Conservation (phyloP, 768 basidiomycete species). For the Pleurotus sapidus region DNA sequence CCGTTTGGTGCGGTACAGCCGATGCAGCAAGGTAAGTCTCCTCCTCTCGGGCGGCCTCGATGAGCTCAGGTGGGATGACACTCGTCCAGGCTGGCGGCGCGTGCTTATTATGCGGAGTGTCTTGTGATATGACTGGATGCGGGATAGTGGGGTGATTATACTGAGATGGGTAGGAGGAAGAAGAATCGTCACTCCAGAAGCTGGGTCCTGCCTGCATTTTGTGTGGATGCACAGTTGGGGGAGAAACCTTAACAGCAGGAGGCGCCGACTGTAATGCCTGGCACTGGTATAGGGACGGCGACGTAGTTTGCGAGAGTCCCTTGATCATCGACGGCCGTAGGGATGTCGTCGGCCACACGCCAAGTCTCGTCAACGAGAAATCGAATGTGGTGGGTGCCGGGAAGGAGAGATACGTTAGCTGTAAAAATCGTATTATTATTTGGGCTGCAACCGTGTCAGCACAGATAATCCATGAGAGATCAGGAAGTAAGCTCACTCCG, state of each 20-base stretch:
- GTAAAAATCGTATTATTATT: conserved; percentile 31
- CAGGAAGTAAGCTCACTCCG: conserved; percentile 45
- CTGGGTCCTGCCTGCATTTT: conserved; percentile 31
- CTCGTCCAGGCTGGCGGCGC: conserved; percentile 63
- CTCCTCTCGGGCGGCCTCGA: conserved; percentile 80
- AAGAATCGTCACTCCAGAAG: conserved; percentile 29
- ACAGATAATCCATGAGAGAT: conserved; percentile 7
- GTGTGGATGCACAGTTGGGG: conserved; percentile 21
- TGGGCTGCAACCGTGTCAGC: conserved; percentile 13
- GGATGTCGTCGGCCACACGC: conserved; percentile 72
- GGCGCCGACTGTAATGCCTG: not conserved
- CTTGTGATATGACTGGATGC: conserved; percentile 6
- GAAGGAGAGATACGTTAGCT: conserved; percentile 55
- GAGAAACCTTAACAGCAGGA: conserved; percentile 15
- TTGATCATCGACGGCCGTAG: conserved; percentile 90
- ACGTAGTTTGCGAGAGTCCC: conserved; percentile 95
- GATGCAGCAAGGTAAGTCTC: conserved; percentile 66
- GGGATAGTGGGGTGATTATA: conserved; percentile 8
- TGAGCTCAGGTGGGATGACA: conserved; percentile 73
- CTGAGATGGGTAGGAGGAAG: conserved; percentile 21
- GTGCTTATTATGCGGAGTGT: conserved; percentile 15
- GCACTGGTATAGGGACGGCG: conserved; percentile 44
- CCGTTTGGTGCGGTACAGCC: conserved; percentile 21
- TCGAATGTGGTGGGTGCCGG: conserved; percentile 91
- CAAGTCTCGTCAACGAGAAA: conserved; percentile 93